Percentiles rank a stretch among this genome's conserved stretches.
These are phyloP conservation scores for Annulohypoxylon stygium DNA, from an alignment of 495 filamentous ascomycete genomes.

Conservation along the genomic window DNA sequence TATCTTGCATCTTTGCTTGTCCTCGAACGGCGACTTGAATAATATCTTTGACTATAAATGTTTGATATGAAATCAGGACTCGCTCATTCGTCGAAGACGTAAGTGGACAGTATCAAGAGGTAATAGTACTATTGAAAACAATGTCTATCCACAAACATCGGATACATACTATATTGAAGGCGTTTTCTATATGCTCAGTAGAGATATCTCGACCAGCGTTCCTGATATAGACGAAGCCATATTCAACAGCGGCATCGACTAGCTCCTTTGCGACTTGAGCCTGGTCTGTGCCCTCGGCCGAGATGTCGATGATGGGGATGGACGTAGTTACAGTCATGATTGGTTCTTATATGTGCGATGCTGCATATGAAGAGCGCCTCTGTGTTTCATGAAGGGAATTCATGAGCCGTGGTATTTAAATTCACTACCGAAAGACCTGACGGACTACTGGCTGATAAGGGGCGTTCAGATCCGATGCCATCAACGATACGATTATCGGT, in stretches of 20 bases:
- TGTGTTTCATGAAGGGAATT: not conserved
- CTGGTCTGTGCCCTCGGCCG: conserved; percentile 63
- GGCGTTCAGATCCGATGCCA: not conserved
- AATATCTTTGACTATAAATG: conserved; percentile 76
- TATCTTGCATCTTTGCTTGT: conserved; percentile 82
- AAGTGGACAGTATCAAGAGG: not conserved
- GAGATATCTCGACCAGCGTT: conserved; percentile 76
- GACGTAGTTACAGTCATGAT: conserved; percentile 64
- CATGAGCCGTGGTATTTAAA: not conserved
- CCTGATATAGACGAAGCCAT: conserved; percentile 92
- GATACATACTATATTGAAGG: conserved; percentile 77
- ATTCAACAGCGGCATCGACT: conserved; percentile 80
- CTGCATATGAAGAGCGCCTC: not conserved
- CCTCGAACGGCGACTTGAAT: conserved; percentile 76
- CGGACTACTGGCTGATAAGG: not conserved
- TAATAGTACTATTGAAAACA: not conserved
- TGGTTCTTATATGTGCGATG: not conserved
- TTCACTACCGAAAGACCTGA: not conserved
- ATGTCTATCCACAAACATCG: not conserved
- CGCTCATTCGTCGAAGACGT: not conserved
- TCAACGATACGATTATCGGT: not conserved
- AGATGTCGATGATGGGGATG: conserved; percentile 88
- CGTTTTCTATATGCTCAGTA: conserved; percentile 71
- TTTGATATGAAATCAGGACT: conserved; percentile 11
- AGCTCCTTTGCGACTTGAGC: conserved; percentile 74